phyloP scores from a whole-genome alignment of 495 filamentous ascomycete genomes.

The Apiosordaria backusii region DNA sequence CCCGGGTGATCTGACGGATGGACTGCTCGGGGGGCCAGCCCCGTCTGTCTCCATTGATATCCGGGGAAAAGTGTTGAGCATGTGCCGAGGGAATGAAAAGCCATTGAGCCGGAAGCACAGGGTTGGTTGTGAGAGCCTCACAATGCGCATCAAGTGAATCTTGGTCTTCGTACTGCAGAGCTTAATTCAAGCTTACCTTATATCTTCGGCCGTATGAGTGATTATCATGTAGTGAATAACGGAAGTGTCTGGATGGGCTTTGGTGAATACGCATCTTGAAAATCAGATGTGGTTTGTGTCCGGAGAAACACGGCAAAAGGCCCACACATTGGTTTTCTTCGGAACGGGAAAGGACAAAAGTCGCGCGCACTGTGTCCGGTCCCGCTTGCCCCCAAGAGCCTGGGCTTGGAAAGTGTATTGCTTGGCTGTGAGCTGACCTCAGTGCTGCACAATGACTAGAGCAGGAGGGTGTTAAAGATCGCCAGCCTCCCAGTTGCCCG shows the following conservation, averaged over 20 bases:
- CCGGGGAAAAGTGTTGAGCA: not conserved
- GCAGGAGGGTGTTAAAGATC: constrained; percentile 24
- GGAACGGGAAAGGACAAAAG: not conserved
- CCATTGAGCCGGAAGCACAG: not conserved
- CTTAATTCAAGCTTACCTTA: not conserved
- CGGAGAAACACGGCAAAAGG: constrained; percentile 8
- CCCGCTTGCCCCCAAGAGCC: not conserved
- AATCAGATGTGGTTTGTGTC: not conserved
- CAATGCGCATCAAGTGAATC: not conserved
- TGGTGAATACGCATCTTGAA: not conserved
- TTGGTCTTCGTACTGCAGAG: not conserved
- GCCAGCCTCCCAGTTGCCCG: constrained; percentile 17
- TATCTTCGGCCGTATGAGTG: not conserved
- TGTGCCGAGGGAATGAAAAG: not conserved
- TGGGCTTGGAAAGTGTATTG: not conserved
- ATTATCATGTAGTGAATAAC: not conserved
- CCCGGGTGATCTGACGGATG: not conserved
- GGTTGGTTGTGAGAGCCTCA: not conserved
- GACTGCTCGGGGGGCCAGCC: not conserved
- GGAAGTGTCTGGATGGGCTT: not conserved
- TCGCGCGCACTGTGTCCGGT: constrained; percentile 9
- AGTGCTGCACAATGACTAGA: constrained; percentile 19
- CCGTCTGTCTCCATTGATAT: not conserved
- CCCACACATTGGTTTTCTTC: not conserved
- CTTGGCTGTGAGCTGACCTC: constrained; percentile 7